Conservation (phyloP, 2,329 filamentous ascomycete species). For the Cercospora sp. region DNA sequence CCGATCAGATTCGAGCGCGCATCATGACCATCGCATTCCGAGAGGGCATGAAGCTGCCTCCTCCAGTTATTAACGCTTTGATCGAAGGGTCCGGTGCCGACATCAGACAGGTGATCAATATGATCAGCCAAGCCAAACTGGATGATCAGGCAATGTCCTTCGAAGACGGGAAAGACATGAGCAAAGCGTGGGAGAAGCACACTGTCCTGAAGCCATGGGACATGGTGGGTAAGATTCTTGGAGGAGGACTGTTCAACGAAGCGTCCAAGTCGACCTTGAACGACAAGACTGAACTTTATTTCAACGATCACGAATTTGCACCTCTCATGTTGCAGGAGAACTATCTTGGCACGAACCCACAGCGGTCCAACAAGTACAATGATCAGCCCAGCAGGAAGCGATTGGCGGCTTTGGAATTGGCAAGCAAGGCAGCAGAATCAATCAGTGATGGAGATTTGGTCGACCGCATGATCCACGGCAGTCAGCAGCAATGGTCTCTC, state of each 20-base stretch:
- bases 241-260: slow-evolving; percentile 78
- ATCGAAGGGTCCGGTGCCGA: slow-evolving; percentile 96
- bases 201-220: slow-evolving; percentile 97
- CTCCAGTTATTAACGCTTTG: slow-evolving; percentile 82
- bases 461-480: slow-evolving; percentile 96
- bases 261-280: slow-evolving; percentile 85
- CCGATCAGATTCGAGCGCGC: slow-evolving; percentile 85
- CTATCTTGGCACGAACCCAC: slow-evolving; percentile 81
- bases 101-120: slow-evolving; percentile 97
- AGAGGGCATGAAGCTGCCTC: slow-evolving; percentile 82
- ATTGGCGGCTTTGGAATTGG: slow-evolving; percentile 81
- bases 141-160: slow-evolving; percentile 79
- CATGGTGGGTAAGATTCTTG: slow-evolving; percentile 90
- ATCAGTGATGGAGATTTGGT: slow-evolving; percentile 97
- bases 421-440: slow-evolving; percentile 85
- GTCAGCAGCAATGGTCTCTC: slow-evolving; percentile 95
- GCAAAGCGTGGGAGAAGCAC: slow-evolving; percentile 97
- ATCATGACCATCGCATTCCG: slow-evolving; percentile 94
- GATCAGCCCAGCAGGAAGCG: slow-evolving; percentile 63
- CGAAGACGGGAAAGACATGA: slow-evolving; percentile 88
- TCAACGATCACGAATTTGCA: slow-evolving; percentile 98
- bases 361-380: slow-evolving; percentile 61
- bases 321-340: slow-evolving; percentile 98
- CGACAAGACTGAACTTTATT: slow-evolving; percentile 98
- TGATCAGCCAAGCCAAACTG: slow-evolving; percentile 91